Evolutionary conservation across 495 filamentous ascomycete genomes (phyloP), one percentile per base, ranked within the genome.

Genomic region (Pyrenopolyporus hunteri): DNA sequence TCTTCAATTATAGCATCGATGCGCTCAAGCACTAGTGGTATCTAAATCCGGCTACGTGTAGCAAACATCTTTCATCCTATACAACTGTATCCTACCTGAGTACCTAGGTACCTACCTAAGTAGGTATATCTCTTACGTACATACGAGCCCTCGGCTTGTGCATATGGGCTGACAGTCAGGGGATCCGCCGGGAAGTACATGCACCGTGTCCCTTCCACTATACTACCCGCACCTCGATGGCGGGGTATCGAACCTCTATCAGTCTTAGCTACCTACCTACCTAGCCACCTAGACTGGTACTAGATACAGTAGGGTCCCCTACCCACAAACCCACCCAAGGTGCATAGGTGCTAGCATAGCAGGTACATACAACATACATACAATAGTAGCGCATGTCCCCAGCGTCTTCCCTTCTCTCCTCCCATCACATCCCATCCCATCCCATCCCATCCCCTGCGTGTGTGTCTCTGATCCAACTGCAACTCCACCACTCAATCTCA

Each of bases 231-330:
- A 9, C 13, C 45, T 48, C 28, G 22, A 61, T 66, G 63, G 63
- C 63, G 63, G 63, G 63, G 63, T 66, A 60, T 60, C 51, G 31
- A 40, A n/a, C n/a, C 55, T 49, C 56, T 59, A 66, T 66, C 63
- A 51, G 50, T 60, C 56, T 57, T 66, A 59, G 55, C 17, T 46
- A 25, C 11, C 23, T 32, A 43, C n/a, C n/a, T n/a, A n/a, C n/a
- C n/a, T n/a, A n/a, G n/a, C n/a, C n/a, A n/a, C n/a, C n/a, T n/a
- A n/a, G n/a, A n/a, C n/a, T n/a, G n/a, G n/a, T n/a, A n/a, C n/a
- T n/a, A n/a, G n/a, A n/a, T n/a, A n/a, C n/a, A n/a, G n/a, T 29
- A 20, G 39, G 26, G 46, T 57, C 50, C 50, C 49, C 45, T 52
- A 55, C 46, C 46, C 39, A 19, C n/a, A n/a, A n/a, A n/a, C n/a